These are phyloP conservation scores for Trichoderma aggressivum DNA, from an alignment of 2,329 filamentous ascomycete species.

Conservation along the genomic window DNA sequence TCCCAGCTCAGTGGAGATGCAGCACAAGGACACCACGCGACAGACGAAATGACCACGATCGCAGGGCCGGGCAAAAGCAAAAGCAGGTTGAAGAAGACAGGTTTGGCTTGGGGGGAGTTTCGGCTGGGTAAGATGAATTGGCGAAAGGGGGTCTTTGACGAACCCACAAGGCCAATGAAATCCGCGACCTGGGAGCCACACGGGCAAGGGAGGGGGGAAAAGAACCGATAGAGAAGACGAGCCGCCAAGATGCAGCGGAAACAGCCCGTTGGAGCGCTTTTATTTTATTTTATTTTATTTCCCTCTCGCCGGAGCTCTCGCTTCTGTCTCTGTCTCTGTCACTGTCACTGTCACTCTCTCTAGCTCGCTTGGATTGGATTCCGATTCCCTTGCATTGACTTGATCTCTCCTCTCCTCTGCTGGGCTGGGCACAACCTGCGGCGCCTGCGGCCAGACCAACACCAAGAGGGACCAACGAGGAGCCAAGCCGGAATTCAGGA, in stretches of 20 bases:
- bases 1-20: constrained; percentile 15
- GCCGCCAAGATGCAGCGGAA: not conserved
- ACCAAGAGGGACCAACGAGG: not conserved
- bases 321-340: not conserved
- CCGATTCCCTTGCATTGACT: not conserved
- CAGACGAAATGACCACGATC: constrained; percentile 5
- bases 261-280: not conserved
- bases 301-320: not conserved
- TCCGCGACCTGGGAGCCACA: not conserved
- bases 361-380: not conserved
- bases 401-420: not conserved
- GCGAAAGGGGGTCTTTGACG: constrained; percentile 12
- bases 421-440: not conserved
- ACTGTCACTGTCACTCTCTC: no score
- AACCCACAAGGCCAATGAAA: constrained; percentile 10
- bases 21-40: constrained; percentile 16
- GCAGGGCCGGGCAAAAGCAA: constrained; percentile 11
- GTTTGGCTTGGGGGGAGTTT: constrained; percentile 2
- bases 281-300: not conserved
- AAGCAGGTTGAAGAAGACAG: constrained; percentile 15
- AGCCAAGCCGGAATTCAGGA: constrained; percentile 9
- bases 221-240: not conserved
- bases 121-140: constrained; percentile 15
- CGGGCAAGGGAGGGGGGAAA: not conserved
- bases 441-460: constrained; percentile 10